Evolutionary conservation across 2,329 filamentous ascomycete species (phyloP).

Genomic region (Fusarium tanahbumbuense): DNA sequence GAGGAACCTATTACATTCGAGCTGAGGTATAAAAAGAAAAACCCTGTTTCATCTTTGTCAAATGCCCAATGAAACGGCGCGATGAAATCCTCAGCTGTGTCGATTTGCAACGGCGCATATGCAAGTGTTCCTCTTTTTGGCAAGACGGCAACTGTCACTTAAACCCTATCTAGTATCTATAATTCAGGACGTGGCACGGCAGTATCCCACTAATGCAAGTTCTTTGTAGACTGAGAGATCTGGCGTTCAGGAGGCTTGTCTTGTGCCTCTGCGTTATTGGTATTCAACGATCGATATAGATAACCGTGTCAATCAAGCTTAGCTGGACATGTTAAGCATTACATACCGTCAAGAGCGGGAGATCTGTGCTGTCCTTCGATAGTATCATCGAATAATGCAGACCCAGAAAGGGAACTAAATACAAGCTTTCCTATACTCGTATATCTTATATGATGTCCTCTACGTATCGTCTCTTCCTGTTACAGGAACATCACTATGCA

Average conservation of each 20-base stretch:
- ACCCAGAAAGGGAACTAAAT: not conserved
- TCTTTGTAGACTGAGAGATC: not conserved
- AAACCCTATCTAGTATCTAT: not conserved
- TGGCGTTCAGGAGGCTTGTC: not conserved
- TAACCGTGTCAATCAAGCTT: not conserved
- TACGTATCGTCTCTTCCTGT: not conserved
- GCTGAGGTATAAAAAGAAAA: not conserved
- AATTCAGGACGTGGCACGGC: not conserved
- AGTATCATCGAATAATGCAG: not conserved
- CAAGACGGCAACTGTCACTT: not conserved
- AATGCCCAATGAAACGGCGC: not conserved
- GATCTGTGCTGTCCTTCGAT: not conserved
- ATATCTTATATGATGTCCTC: not conserved
- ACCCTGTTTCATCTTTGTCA: not conserved
- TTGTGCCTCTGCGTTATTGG: not conserved
- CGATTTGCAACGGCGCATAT: not conserved
- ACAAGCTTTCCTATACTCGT: not conserved
- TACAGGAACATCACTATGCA: not conserved
- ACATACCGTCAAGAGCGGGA: not conserved
- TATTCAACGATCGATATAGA: conserved; percentile 4
- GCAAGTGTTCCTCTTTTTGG: not conserved
- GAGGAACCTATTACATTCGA: not conserved
- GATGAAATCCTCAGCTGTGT: not conserved
- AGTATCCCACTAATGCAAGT: not conserved
- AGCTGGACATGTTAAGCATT: not conserved